Conservation (phyloP, 306 rosid species). For the Urtica urens region DNA sequence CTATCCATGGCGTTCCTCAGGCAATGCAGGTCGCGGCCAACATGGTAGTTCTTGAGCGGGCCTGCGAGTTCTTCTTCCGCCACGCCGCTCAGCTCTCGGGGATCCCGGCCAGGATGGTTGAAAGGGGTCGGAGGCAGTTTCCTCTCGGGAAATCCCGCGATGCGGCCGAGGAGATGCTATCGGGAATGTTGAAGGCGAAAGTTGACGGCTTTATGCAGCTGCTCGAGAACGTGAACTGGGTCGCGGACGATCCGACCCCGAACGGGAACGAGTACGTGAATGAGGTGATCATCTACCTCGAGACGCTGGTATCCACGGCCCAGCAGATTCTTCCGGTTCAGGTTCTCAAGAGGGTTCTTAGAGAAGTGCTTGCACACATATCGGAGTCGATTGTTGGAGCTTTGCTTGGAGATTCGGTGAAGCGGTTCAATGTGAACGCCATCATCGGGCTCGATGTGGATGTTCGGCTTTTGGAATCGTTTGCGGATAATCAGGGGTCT, state of each 20-base stretch:
- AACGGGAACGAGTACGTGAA: constrained; percentile 83
- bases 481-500: constrained; percentile 75
- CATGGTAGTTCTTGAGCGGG: constrained; percentile 90
- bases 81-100: constrained; percentile 99
- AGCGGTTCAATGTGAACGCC: constrained; percentile 65
- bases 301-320: constrained; percentile 88
- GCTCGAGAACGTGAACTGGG: constrained; percentile 85
- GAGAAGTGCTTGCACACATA: constrained; percentile 77
- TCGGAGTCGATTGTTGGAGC: constrained; percentile 73
- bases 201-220: constrained; percentile 70
- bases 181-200: constrained; percentile 24
- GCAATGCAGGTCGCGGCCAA: constrained; percentile 98
- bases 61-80: constrained; percentile 92
- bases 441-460: constrained; percentile 75
- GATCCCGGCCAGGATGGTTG: constrained; percentile 81
- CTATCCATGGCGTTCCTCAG: constrained; percentile 71
- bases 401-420: constrained; percentile 62
- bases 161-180: constrained; percentile 59
- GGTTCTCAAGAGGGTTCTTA: constrained; percentile 82
- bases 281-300: constrained; percentile 86
- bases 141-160: constrained; percentile 82
- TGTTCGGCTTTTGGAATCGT: constrained; percentile 66
- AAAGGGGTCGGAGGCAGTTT: constrained; percentile 86
- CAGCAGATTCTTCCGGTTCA: constrained; percentile 83
- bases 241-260: constrained; percentile 65